A percentile compares a stretch with the other conserved stretches of the same genome.
Conservation (phyloP, 306 rosid species). For the Astragalus membranaceus region DNA sequence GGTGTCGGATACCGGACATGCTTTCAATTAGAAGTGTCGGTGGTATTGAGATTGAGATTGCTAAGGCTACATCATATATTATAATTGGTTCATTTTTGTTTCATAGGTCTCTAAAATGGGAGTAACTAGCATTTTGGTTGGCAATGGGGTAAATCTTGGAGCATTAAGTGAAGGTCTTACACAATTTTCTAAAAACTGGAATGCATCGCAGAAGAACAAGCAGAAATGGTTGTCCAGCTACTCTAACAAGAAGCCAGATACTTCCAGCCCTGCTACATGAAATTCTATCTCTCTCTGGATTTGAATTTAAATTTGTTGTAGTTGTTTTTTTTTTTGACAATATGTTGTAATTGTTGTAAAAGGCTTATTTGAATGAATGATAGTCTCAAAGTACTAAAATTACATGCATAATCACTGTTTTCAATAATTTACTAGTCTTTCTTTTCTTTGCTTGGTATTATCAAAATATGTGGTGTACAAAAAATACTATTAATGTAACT, state of each 20-base stretch:
- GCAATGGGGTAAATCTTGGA: slow-evolving; percentile 65
- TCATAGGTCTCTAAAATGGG: slow-evolving; percentile 87
- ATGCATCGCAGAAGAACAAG: slow-evolving; percentile 60
- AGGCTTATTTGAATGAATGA: neutral
- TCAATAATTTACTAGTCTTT: neutral
- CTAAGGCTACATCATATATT: neutral
- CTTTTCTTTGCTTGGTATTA: neutral
- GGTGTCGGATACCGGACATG: too few species aligned
- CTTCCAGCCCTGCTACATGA: slow-evolving; percentile 30
- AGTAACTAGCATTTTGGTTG: slow-evolving; percentile 78
- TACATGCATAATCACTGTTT: neutral
- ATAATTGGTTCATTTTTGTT: neutral
- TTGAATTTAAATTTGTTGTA: neutral
- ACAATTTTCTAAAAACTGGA: slow-evolving; percentile 50
- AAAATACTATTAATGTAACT: neutral
- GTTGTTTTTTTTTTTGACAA: too few species aligned
- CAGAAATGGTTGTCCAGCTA: slow-evolving; percentile 55
- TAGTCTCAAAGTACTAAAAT: neutral
- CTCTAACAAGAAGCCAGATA: slow-evolving; percentile 31
- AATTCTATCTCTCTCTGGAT: slow-evolving; percentile 2
- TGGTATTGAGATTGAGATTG: neutral
- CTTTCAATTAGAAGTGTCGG: too few species aligned
- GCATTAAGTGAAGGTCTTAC: slow-evolving; percentile 66
- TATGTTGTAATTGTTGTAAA: neutral
- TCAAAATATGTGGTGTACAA: neutral